Percentiles rank a stretch among this genome's conserved stretches.
These are phyloP conservation scores for Russula earlei DNA, from an alignment of 768 basidiomycete species.

Conservation along the genomic window DNA sequence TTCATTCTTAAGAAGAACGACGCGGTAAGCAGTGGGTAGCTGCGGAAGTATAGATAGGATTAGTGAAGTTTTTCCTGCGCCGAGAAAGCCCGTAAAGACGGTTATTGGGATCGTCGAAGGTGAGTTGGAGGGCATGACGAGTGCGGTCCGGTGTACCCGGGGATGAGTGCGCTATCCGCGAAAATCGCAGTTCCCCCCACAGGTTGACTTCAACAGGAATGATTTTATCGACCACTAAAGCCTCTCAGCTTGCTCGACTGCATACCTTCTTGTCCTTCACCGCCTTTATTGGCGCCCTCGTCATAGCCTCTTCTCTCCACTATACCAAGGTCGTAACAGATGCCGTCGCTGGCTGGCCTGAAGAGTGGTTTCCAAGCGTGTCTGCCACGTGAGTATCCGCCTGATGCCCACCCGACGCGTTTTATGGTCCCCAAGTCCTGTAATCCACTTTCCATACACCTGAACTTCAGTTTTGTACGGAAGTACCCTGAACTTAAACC, in stretches of 20 bases:
- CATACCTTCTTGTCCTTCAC: constrained; percentile 59
- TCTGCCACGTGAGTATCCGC: constrained; percentile 58
- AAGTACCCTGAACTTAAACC: not conserved
- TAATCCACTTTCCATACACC: not conserved
- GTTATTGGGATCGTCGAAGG: constrained; percentile 64
- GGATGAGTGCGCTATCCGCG: no score
- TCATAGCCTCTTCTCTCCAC: constrained; percentile 58
- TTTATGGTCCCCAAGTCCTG: no score
- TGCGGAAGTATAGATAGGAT: constrained; percentile 78
- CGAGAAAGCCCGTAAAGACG: constrained; percentile 91
- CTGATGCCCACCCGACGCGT: not conserved
- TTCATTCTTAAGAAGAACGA: constrained; percentile 91
- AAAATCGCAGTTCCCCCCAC: no score
- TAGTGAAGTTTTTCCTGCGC: constrained; percentile 70
- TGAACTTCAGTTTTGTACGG: not conserved
- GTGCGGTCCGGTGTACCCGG: no score
- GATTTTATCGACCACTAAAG: constrained; percentile 28
- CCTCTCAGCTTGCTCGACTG: constrained; percentile 45
- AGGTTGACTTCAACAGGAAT: no score
- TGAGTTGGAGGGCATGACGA: no score
- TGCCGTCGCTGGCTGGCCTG: constrained; percentile 67
- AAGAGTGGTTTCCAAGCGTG: constrained; percentile 90
- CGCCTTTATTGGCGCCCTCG: constrained; percentile 59
- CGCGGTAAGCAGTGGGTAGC: constrained; percentile 78
- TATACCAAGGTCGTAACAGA: constrained; percentile 84